A percentile compares a stretch with the other conserved stretches of the same genome.
Conservation (phyloP, 257 asterid species). For the Linderniella brevidens region DNA sequence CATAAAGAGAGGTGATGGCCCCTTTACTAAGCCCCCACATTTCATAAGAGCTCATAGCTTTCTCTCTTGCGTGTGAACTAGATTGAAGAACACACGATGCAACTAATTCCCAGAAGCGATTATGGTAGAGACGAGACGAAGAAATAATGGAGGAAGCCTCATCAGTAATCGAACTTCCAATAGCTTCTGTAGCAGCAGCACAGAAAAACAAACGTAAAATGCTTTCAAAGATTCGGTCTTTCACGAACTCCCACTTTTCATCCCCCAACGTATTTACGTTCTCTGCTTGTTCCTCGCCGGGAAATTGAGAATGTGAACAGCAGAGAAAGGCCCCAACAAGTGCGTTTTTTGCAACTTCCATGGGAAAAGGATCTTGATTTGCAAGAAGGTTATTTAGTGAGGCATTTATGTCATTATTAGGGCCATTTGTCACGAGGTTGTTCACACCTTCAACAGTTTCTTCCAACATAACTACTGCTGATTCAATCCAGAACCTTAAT, state of each 20-base stretch:
- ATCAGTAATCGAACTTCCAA: slow-evolving; percentile 26
- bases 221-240: slow-evolving; percentile 67
- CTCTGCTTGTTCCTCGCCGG: slow-evolving; percentile 24
- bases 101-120: slow-evolving; percentile 74
- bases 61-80: slow-evolving; percentile 74
- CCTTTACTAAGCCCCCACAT: slow-evolving; percentile 95
- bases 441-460: slow-evolving; percentile 71
- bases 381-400: slow-evolving; percentile 32
- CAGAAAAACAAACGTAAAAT: slow-evolving; percentile 81
- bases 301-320: slow-evolving; percentile 24
- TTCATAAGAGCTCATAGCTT: slow-evolving; percentile 75
- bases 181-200: slow-evolving; percentile 69
- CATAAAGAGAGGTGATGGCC: slow-evolving; percentile 64
- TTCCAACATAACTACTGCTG: slow-evolving; percentile 69
- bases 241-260: slow-evolving; percentile 62
- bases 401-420: slow-evolving; percentile 20
- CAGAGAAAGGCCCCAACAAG: slow-evolving; percentile 62
- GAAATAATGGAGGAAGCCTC: slow-evolving; percentile 63
- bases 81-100: slow-evolving; percentile 59
- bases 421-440: slow-evolving; percentile 20
- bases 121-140: slow-evolving; percentile 49
- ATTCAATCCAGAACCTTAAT: slow-evolving; percentile 82
- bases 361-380: slow-evolving; percentile 26
- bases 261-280: slow-evolving; percentile 25
- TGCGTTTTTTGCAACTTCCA: slow-evolving; percentile 66